A percentile compares a stretch with the other conserved stretches of the same genome.
Conservation (phyloP, 2,329 filamentous ascomycete genomes). For the Pyrenophora teres region DNA sequence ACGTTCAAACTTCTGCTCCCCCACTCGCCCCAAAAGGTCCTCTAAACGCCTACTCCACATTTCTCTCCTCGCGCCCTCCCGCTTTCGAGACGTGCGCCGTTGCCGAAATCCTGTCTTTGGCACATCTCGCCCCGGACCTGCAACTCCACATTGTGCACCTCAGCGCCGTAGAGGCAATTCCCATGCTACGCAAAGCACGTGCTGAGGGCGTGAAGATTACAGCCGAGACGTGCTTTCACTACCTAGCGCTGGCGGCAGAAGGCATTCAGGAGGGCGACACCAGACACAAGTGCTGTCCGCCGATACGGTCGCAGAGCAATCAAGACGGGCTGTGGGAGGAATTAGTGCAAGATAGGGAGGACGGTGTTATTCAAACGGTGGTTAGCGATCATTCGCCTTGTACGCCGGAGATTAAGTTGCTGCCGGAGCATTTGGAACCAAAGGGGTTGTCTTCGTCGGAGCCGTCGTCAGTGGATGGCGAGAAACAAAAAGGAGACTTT, state of each 20-base stretch:
- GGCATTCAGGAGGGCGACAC: conserved; percentile 83
- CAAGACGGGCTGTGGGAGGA: conserved; percentile 88
- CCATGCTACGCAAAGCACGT: conserved; percentile 75
- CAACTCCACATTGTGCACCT: conserved; percentile 93
- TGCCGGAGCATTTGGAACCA: conserved; percentile 71
- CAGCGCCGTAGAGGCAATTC: conserved; percentile 86
- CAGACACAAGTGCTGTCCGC: conserved; percentile 92
- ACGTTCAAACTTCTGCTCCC: conserved; percentile 70
- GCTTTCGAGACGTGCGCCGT: conserved; percentile 91
- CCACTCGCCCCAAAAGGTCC: conserved; percentile 73
- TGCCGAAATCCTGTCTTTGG: conserved; percentile 80
- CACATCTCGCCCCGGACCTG: conserved; percentile 77
- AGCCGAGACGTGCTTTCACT: conserved; percentile 95
- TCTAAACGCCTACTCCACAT: conserved; percentile 81
- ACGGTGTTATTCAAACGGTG: conserved; percentile 86
- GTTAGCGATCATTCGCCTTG: conserved; percentile 97
- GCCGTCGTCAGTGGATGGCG: conserved; percentile 31
- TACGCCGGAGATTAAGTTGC: conserved; percentile 89
- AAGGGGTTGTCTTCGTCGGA: conserved; percentile 27
- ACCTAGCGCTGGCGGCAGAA: conserved; percentile 83
- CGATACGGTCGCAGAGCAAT: conserved; percentile 80
- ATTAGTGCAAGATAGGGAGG: conserved; percentile 56
- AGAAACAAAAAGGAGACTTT: conserved; percentile 72
- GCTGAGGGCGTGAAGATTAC: conserved; percentile 79
- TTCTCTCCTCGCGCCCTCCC: conserved; percentile 86